A percentile compares a stretch with the other conserved stretches of the same genome.
Conservation (phyloP, 306 rosid species). For the Hippophae gyantsensis region DNA sequence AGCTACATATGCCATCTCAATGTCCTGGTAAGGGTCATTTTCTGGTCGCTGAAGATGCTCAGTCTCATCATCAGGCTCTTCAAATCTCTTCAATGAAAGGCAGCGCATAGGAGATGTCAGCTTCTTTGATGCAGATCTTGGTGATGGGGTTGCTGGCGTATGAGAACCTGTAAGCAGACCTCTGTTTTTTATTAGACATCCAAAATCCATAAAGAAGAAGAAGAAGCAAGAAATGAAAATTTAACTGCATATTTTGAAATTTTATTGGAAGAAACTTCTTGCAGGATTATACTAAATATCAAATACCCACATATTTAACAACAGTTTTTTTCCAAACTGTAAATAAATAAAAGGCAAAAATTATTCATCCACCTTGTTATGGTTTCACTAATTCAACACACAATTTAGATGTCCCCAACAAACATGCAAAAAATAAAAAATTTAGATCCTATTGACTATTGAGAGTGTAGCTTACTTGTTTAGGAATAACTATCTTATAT, state of each 20-base stretch:
- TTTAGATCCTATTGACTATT: too few species aligned
- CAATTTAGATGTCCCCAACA: too few species aligned
- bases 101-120: constrained; percentile 73
- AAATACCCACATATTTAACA: too few species aligned
- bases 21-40: constrained; percentile 49
- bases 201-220: neutral
- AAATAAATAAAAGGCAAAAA: too few species aligned
- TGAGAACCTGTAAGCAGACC: constrained; percentile 35
- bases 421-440: too few species aligned
- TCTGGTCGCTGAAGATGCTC: constrained; percentile 66
- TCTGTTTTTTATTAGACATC: constrained; percentile 9
- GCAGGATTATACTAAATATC: neutral
- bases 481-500: too few species aligned
- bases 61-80: constrained; percentile 63
- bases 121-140: constrained; percentile 77
- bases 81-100: constrained; percentile 80
- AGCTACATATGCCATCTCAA: constrained; percentile 87
- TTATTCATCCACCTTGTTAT: too few species aligned
- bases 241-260: neutral
- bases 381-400: too few species aligned
- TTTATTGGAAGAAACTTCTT: neutral
- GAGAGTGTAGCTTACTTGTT: too few species aligned
- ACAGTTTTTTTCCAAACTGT: too few species aligned
- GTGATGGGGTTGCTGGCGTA: constrained; percentile 53
- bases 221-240: neutral